These are phyloP conservation scores for Pilasporangium apinafurcum DNA, from an alignment of 352 stramenopile species.

Conservation along the genomic window DNA sequence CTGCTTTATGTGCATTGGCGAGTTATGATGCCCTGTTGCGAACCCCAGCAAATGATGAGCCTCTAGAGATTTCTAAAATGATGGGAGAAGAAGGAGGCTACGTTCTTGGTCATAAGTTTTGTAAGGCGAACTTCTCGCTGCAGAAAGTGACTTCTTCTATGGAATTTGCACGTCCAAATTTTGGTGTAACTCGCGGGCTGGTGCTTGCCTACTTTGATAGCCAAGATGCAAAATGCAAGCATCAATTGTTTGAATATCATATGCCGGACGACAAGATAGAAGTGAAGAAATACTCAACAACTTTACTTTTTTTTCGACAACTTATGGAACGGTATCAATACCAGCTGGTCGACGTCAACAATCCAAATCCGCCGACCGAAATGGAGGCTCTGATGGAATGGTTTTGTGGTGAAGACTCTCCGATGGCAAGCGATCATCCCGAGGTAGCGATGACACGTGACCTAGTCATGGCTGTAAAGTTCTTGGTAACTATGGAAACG, in stretches of 20 bases:
- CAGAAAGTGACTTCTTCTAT: constrained; percentile 70
- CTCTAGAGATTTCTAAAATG: constrained; percentile 75
- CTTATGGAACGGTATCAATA: constrained; percentile 85
- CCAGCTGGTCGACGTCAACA: constrained; percentile 73
- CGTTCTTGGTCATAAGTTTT: constrained; percentile 79
- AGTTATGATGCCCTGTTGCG: constrained; percentile 83
- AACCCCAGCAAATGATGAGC: constrained; percentile 61
- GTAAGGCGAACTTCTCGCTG: constrained; percentile 79
- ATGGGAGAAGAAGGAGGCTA: constrained; percentile 79
- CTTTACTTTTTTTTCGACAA: constrained; percentile 78
- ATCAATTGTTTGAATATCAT: constrained; percentile 81
- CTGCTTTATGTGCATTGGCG: constrained; percentile 64
- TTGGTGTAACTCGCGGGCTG: constrained; percentile 60
- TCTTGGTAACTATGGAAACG: constrained; percentile 86
- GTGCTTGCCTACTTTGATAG: constrained; percentile 81
- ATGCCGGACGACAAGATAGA: constrained; percentile 88
- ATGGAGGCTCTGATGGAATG: constrained; percentile 90
- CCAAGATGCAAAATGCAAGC: constrained; percentile 44
- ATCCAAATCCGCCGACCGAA: constrained; percentile 77
- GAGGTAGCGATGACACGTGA: constrained; percentile 78
- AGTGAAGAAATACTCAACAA: constrained; percentile 86
- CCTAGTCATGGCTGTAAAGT: constrained; percentile 83
- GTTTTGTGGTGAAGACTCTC: constrained; percentile 73
- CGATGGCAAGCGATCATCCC: constrained; percentile 75
- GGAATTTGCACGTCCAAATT: constrained; percentile 78